Evolutionary conservation across 2,329 filamentous ascomycete genomes (phyloP), one percentile per base, ranked within the genome.

Genomic region (Penicillium sp.): DNA sequence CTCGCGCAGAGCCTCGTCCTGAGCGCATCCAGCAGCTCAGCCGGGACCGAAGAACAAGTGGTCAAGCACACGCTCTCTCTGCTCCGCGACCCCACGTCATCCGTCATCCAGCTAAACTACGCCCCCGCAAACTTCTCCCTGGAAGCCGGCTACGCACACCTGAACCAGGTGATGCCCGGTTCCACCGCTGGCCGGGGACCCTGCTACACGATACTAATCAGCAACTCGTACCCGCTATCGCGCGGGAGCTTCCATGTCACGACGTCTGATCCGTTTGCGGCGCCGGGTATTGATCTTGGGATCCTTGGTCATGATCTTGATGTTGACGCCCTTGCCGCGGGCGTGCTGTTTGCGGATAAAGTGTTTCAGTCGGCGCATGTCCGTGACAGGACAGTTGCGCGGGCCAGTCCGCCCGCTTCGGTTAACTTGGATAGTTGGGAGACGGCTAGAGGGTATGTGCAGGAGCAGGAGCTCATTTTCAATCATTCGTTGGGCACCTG

Each of bases 401-500:
- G 63, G 19, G 19, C 53, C 30, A 23, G 56, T 29, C 63, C 63
- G 21, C 29, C 47, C n/a, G 35, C 59, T 21, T 47, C 29, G 21
- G 52, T 63, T 11, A 44, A 60, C 38, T 29, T 65, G 19, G 55
- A 54, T 5, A 35, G 56, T 46, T 47, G 50, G 15, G 13, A 46
- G 21, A 46, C 59, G 52, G 62, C 45, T 46, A 49, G 45, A 31
- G 48, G 52, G 41, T 49, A 45, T 23, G 62, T 62, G 13, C 60
- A 53, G 21, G 51, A 61, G 13, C 35, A 55, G 15, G 45, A 49
- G 15, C 52, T 61, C 35, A 58, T 54, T 17, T 58, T 62, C 23
- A 58, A 66, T 31, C 68, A 70, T 62, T 56, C 60, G 8, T 58
- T 55, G 13, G 66, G 68, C 3, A 72, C 68, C 17, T 71, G 70